Base-by-base conservation (phyloP, 1,139 yeast species). In the Entelexis paramagnoliae region DNA sequence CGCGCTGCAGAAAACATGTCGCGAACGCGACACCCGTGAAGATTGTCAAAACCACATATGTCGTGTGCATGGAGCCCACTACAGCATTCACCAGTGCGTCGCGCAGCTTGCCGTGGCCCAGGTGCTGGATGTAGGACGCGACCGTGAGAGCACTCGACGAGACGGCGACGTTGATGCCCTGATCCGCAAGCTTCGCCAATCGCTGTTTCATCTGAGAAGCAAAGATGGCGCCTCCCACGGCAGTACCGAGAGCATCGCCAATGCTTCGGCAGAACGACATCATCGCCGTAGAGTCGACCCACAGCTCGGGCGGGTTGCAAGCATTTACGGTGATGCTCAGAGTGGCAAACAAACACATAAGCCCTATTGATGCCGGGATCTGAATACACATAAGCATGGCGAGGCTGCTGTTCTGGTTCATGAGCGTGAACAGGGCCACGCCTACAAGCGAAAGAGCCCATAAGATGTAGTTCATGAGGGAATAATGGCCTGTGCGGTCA, bases 231-330 rank as follows among this genome's bases (percentile, higher is more conserved):
- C 78, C 81, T 1, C 76, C 74, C 20, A 78, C 58, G 10, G 73
- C 70, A n/a, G 74, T 71, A 13, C 79, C 77, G 35, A 78, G 54
- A 1, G 79, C 72, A 19, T 79, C 78, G 33, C 79, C 80, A 17
- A 72, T 52, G 1, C 76, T 67, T 56, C 79, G 71, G 32, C 68
- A 60, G 59, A 79, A 78, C 58, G 76, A 76, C 54, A 75, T 62
- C 58, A 76, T 72, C 0, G 79, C 67, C 0, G 81, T 78, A 0
- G 76, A 70, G 55, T 75, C 62, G 41, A 79, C 77, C 53, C 76
- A 65, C 0, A 77, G 68, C 3, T 81, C 81, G 3, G 73, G 73
- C 24, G 68, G 63, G 36, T 72, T 72, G 1, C 83, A 81, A 0
- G 82, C 78, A 48, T 68, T 64, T 34, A 80, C 64, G 57, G 81